Evolutionary conservation across 2,329 filamentous ascomycete genomes (phyloP), one percentile per base, ranked within the genome.

Genomic region (Fusarium sarcochroum): DNA sequence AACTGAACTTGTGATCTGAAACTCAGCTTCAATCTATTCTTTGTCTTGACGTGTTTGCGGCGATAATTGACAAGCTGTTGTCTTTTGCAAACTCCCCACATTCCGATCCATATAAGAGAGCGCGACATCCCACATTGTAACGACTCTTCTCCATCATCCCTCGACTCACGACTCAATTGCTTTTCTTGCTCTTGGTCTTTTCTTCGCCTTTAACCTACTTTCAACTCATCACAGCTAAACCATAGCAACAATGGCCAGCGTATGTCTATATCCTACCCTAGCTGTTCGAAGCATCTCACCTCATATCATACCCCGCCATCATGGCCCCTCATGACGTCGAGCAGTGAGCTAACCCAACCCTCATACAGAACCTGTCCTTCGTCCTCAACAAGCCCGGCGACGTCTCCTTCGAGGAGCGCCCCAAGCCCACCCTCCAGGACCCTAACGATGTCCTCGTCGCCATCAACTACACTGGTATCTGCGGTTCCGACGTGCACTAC

Each of bases 401-500:
- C 73, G 91, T 97, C 73, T 82, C 84, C 68, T 97, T 90, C 81
- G 89, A 91, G 81, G 90, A 95, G 76, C 89, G 90, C 9, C 92
- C 93, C 10, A 81, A 93, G 57, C 93, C 93, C 42, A 80, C 86
- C 60, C 82, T 96, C 72, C 80, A 86, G 67, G 83, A 84, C 52
- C 85, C 88, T 21, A 86, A 94, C 83, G 90, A 95, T 79, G 93
- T 97, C 70, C 86, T 95, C 73, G 89, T 97, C 68, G 89, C 91
- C 76, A 86, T 95, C 73, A 91, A 91, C 82, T 95, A 91, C 84
- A 97, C 93, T 5, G 93, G 93, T 72, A 96, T 97, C 81, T 97
- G 93, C 83, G 93, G 93, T 58, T 93, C 90, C 62, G 93, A 97
- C 80, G 92, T 93, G 75, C 83, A 97, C 85, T 97, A 97, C 89